Percentiles rank a stretch among this genome's conserved stretches.
phyloP scores from a whole-genome alignment of 202 grass and related monocot genomes.

The Panicum virgatum region DNA sequence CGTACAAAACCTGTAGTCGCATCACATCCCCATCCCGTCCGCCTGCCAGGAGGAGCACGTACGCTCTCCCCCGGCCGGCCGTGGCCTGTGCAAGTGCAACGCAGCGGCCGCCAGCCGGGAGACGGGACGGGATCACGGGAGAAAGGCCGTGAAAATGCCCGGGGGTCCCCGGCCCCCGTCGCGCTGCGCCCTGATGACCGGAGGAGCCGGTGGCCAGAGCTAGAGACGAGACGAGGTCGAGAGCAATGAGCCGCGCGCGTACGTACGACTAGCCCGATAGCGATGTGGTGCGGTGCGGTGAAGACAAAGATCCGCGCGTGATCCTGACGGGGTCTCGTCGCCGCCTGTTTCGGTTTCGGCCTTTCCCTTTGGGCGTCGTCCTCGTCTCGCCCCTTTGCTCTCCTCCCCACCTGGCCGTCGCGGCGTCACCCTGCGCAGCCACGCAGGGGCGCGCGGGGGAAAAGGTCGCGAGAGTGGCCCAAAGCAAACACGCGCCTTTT shows the following conservation, averaged over 20 bases:
- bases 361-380: too few relatives aligned
- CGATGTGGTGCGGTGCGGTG: background rate
- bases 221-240: background rate
- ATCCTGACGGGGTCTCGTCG: constrained; percentile 35
- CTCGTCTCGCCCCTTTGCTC: too few relatives aligned
- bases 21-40: background rate
- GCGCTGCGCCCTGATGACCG: constrained; percentile 46
- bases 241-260: background rate
- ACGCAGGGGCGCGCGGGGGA: background rate
- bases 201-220: too few relatives aligned
- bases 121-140: constrained; percentile 18
- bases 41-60: background rate
- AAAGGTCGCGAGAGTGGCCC: constrained; percentile 43
- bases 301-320: constrained; percentile 70
- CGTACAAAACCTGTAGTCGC: constrained; percentile 22
- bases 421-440: background rate
- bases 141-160: constrained; percentile 8
- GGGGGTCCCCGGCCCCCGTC: constrained; percentile 13
- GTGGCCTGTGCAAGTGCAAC: constrained; percentile 9
- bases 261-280: constrained; percentile 20
- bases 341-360: too few relatives aligned
- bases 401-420: background rate
- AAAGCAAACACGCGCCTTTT: too few relatives aligned
- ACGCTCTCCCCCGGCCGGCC: background rate
- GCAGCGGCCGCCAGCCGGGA: background rate